Conservation (phyloP, 2,329 filamentous ascomycete genomes). For the Neopestalotiopsis sp. region DNA sequence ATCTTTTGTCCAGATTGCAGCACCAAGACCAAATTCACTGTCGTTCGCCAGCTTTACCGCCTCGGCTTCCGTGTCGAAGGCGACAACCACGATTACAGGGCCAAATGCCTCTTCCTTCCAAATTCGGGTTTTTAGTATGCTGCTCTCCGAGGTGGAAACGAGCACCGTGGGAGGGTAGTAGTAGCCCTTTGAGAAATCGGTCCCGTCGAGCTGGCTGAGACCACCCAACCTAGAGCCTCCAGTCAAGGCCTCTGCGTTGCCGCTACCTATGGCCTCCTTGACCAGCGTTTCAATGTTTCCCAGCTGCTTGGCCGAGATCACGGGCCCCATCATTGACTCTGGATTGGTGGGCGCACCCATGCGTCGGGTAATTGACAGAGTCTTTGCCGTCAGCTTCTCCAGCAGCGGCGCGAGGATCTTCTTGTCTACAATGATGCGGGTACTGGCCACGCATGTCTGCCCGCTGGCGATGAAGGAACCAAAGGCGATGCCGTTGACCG, state of each 20-base stretch:
- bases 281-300: slow-evolving; percentile 71
- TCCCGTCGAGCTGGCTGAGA: slow-evolving; percentile 53
- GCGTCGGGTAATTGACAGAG: slow-evolving; percentile 56
- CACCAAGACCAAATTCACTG: slow-evolving; percentile 78
- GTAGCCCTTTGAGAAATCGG: slow-evolving; percentile 63
- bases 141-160: slow-evolving; percentile 53
- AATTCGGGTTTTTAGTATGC: slow-evolving; percentile 73
- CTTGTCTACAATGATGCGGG: slow-evolving; percentile 76
- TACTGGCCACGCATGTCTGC: slow-evolving; percentile 71
- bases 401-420: slow-evolving; percentile 70
- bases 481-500: slow-evolving; percentile 72
- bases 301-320: slow-evolving; percentile 69
- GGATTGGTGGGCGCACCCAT: slow-evolving; percentile 64
- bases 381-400: slow-evolving; percentile 67
- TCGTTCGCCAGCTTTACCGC: slow-evolving; percentile 75
- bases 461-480: slow-evolving; percentile 61
- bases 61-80: slow-evolving; percentile 76
- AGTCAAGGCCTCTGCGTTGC: slow-evolving; percentile 40
- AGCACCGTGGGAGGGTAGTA: slow-evolving; percentile 85
- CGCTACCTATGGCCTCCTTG: slow-evolving; percentile 63
- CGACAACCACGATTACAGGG: slow-evolving; percentile 76
- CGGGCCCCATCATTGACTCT: slow-evolving; percentile 67
- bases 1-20: slow-evolving; percentile 78
- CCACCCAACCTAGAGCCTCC: slow-evolving; percentile 57
- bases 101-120: slow-evolving; percentile 85